Base-by-base conservation (phyloP, 768 basidiomycete species). In the Russula dissimulans region DNA sequence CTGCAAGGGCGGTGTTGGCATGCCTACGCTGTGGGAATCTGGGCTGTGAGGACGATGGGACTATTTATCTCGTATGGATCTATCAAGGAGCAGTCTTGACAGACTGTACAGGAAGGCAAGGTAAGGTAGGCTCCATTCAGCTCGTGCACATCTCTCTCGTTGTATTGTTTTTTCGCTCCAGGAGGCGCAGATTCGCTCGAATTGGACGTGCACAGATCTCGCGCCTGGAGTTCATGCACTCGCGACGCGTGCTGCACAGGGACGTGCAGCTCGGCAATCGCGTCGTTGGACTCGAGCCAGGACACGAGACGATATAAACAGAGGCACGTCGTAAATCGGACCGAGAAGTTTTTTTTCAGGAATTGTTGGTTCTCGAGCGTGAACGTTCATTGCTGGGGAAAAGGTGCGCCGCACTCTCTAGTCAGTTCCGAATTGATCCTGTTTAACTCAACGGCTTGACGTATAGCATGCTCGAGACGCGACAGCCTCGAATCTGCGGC, bases 351-450 rank as follows among this genome's bases (percentile, higher is more conserved):
- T 66, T 90, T 91, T 64, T 82, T 90, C 54, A 88, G 88, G 31
- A 91, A 91, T 69, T 90, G 89, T 68, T 91, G 87, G 86, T 91
- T 91, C 69, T 84, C 81, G 49, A 86, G 88, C 11, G 79, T 90
- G 4, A 81, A 79, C 43, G 89, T 90, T 10, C 88, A 91, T 70
- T 91, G 88, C 66, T 80, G 81, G 48, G 85, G 85, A 56, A 84
- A 81, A 77, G 85, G 88, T 86, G 50, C 43, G 71, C 22, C 22
- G 22, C 22, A 26, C 22, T 59, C 32, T 41, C 41, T 41, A 31
- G 52, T 29, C 3, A 18, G 8, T 29, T 17, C 41, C 15, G 22
- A 26, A 26, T 26, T 26, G 22, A 26, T 2, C 22, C 22, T 26
- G 22, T 26, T 26, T 1, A 26, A 26, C 22, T 26, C 22, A 26